Base-by-base conservation (phyloP, 306 rosid genomes). In the Coriaria nepalensis region DNA sequence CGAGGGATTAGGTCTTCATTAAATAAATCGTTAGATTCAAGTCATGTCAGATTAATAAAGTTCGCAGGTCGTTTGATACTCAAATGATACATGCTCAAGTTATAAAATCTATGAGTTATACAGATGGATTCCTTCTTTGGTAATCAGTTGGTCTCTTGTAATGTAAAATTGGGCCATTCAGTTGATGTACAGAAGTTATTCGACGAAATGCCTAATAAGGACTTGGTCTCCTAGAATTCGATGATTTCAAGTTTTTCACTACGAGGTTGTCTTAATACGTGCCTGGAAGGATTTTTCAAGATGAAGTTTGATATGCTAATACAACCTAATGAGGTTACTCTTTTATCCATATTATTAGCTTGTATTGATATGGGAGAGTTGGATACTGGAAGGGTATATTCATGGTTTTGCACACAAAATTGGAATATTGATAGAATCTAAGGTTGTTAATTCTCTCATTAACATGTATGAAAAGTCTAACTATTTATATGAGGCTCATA, bases 41-140 rank as follows among this genome's bases (percentile, higher is more conserved):
- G n/a, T n/a, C n/a, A n/a, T n/a, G n/a, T n/a, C n/a, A n/a, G n/a
- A n/a, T n/a, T n/a, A n/a, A n/a, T n/a, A n/a, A n/a, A n/a, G n/a
- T n/a, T n/a, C n/a, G n/a, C n/a, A n/a, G n/a, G n/a, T n/a, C n/a
- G n/a, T n/a, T n/a, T n/a, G n/a, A n/a, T n/a, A n/a, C n/a, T n/a
- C n/a, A n/a, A n/a, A n/a, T n/a, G n/a, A 66, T 84, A 56, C 95
- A 84, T 53, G 81, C 81, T 41, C 70, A 63, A 11, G 81, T 80
- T 5, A 42, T 80, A 61, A 84, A 80, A 45, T 80, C 80, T 10
- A 49, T 63, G 14, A 44, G 63, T 66, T 84, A 66, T 38, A 57
- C 74, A 55, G 76, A 75, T 64, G 95, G 92, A 10, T 80, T 80
- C 47, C n/a, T n/a, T n/a, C n/a, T 73, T 80, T 37, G 95, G 92